Evolutionary conservation across 139 green algal genomes (phyloP).

Genomic region (Raphidocelis subcapitata): DNA sequence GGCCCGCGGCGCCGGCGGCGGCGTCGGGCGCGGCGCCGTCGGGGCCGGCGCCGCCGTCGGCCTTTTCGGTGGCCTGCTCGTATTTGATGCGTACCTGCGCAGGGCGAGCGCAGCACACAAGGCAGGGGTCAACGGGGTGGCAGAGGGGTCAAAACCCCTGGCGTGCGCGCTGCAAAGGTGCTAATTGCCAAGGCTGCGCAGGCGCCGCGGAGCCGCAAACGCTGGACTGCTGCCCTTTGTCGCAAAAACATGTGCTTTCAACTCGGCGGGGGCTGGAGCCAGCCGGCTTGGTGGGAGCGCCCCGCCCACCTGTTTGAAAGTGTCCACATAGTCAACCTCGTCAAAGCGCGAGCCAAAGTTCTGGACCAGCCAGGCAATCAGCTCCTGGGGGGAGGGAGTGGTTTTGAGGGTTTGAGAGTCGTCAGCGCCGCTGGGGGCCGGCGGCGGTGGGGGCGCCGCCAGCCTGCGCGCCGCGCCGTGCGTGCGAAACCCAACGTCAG

Average conservation of each 20-base stretch:
- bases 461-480: too few relatives aligned
- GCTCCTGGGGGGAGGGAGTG: not conserved
- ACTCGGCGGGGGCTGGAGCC: too few relatives aligned
- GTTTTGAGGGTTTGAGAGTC: not conserved
- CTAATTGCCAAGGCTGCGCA: too few relatives aligned
- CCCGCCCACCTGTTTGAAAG: conserved; percentile 71
- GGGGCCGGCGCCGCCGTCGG: not conserved
- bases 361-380: conserved; percentile 72
- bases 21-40: not conserved
- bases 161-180: too few relatives aligned
- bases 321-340: conserved; percentile 80
- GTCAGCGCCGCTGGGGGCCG: not conserved
- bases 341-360: conserved; percentile 49
- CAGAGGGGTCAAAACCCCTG: too few relatives aligned
- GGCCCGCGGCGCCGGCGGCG: not conserved
- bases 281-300: too few relatives aligned
- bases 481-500: too few relatives aligned
- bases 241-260: too few relatives aligned
- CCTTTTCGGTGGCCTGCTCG: not conserved
- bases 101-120: not conserved
- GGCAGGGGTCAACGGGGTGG: not conserved
- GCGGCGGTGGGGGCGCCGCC: too few relatives aligned
- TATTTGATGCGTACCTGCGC: not conserved
- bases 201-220: too few relatives aligned
- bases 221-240: too few relatives aligned